Conservation (phyloP, 495 filamentous ascomycete genomes). For the Xylaria bambusicola region DNA sequence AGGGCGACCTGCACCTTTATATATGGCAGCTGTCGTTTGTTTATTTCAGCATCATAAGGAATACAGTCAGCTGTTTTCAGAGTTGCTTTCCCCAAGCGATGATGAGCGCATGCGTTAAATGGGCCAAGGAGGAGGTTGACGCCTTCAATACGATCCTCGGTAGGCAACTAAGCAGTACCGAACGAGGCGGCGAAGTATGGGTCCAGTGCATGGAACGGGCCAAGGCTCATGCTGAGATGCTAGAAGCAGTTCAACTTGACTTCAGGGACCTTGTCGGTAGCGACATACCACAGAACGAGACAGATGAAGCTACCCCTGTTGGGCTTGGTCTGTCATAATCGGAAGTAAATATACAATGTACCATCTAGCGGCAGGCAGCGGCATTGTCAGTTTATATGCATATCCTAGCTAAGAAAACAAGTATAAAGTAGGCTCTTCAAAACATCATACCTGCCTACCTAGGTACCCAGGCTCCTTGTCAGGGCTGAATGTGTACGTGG, state of each 20-base stretch:
- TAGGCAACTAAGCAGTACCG: slow-evolving; percentile 78
- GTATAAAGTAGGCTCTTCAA: no score
- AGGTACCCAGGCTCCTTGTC: no score
- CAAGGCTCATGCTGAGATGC: slow-evolving; percentile 73
- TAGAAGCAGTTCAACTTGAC: slow-evolving; percentile 87
- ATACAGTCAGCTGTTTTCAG: slow-evolving; percentile 86
- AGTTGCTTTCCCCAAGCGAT: slow-evolving; percentile 82
- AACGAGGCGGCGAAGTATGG: slow-evolving; percentile 72
- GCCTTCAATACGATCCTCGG: slow-evolving; percentile 81
- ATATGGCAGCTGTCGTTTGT: slow-evolving; percentile 96
- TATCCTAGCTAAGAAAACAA: no score
- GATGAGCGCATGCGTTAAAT: slow-evolving; percentile 91
- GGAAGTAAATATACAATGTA: not conserved
- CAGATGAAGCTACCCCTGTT: slow-evolving; percentile 31
- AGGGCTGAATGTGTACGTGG: no score
- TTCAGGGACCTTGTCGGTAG: slow-evolving; percentile 71
- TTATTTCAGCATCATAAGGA: slow-evolving; percentile 90
- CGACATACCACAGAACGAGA: slow-evolving; percentile 31
- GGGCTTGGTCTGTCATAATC: slow-evolving; percentile 46
- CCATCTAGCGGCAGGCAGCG: not conserved
- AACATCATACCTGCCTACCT: no score
- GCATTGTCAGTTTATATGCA: not conserved
- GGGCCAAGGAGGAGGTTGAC: slow-evolving; percentile 91
- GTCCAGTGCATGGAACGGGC: slow-evolving; percentile 81
- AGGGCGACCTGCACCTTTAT: slow-evolving; percentile 87